phyloP scores from a whole-genome alignment of 2,329 filamentous ascomycete species.

The Epichloe typhina region DNA sequence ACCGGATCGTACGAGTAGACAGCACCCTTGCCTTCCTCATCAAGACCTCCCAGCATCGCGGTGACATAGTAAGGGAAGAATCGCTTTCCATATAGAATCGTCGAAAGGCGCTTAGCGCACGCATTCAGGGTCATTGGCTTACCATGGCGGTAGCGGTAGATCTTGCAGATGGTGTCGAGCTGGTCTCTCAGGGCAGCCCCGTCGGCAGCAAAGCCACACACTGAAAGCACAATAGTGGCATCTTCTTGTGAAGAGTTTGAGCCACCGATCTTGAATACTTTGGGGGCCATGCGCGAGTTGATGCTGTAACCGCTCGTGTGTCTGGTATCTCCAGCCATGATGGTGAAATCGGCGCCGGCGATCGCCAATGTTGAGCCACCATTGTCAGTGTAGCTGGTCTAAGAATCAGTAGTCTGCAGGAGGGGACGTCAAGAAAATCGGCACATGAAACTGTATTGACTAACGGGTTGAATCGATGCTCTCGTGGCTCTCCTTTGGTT shows the following conservation, averaged over 20 bases:
- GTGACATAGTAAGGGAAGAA: conserved; percentile 99
- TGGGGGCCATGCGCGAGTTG: conserved; percentile 90
- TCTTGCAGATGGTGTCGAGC: conserved; percentile 89
- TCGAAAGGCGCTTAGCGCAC: conserved; percentile 87
- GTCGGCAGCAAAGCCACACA: conserved; percentile 92
- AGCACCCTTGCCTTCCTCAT: conserved; percentile 87
- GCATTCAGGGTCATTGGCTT: conserved; percentile 92
- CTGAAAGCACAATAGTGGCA: conserved; percentile 77
- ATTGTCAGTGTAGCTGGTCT: conserved; percentile 81
- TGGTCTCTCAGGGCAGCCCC: conserved; percentile 88
- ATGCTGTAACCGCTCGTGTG: conserved; percentile 96
- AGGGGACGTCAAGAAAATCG: neutral
- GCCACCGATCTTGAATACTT: conserved; percentile 94
- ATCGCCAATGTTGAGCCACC: conserved; percentile 94
- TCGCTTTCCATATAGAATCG: conserved; percentile 91
- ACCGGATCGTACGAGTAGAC: conserved; percentile 97
- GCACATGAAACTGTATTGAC: conserved; percentile 16
- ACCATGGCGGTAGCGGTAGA: conserved; percentile 96
- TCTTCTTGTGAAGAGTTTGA: conserved; percentile 75
- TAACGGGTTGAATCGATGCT: conserved; percentile 91
- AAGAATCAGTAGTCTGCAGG: neutral
- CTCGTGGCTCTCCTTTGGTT: conserved; percentile 40
- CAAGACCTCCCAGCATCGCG: conserved; percentile 84
- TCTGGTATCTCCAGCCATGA: conserved; percentile 94
- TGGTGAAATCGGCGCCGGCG: conserved; percentile 83